Conservation (phyloP, 306 rosid species). For the Arachis stenosperma region DNA sequence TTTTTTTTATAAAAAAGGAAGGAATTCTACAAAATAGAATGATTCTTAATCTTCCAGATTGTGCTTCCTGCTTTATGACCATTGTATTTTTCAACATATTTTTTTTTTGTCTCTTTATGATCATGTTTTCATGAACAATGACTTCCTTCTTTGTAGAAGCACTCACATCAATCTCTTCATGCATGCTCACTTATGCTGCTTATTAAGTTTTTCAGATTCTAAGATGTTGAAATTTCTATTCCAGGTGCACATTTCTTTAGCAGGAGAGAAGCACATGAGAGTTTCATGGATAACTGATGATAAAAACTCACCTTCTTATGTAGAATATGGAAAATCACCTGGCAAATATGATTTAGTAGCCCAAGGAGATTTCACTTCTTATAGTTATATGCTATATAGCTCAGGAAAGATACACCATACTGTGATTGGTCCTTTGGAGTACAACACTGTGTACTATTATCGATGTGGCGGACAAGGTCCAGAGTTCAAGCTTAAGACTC, state of each 20-base stretch:
- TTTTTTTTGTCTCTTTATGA: neutral
- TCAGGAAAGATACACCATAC: conserved; percentile 95
- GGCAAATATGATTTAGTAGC: conserved; percentile 62
- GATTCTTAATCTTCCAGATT: neutral
- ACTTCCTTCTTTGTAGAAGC: no score
- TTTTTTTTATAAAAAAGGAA: no score
- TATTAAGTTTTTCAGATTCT: conserved; percentile 26
- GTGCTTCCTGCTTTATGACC: neutral
- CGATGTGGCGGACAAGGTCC: conserved; percentile 82
- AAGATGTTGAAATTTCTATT: conserved; percentile 29
- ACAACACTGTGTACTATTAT: conserved; percentile 67
- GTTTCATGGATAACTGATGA: conserved; percentile 78
- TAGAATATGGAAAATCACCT: conserved; percentile 78
- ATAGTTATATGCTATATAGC: conserved; percentile 67
- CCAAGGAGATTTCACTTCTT: conserved; percentile 80
- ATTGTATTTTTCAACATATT: neutral
- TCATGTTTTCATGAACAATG: no score
- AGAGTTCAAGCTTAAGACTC: conserved; percentile 79
- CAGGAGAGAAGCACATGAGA: conserved; percentile 79
- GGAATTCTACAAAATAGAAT: no score
- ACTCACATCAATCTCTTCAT: conserved; percentile 1
- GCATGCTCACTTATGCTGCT: conserved; percentile 13
- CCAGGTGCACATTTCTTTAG: conserved; percentile 92
- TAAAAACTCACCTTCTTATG: conserved; percentile 63
- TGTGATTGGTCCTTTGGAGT: conserved; percentile 85